phyloP scores from a whole-genome alignment of 371 early-diverging fungal species.

The Blakeslea trispora region DNA sequence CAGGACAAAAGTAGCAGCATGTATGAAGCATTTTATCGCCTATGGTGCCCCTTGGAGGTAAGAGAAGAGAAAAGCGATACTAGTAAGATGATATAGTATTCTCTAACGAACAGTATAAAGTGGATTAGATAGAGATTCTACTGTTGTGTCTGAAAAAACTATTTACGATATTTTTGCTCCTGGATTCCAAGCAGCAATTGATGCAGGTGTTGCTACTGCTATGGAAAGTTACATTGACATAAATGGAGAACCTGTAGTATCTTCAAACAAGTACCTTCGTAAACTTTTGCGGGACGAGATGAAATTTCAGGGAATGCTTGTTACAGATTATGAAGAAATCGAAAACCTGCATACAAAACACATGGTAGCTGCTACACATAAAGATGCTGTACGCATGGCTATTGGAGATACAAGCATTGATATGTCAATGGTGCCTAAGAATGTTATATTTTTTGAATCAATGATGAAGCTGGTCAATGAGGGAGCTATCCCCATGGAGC shows the following conservation, averaged over 20 bases:
- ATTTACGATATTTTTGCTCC: conserved; percentile 67
- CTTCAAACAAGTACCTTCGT: conserved; percentile 57
- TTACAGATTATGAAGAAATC: conserved; percentile 70
- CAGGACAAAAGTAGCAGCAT: conserved; percentile 54
- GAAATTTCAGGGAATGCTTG: conserved; percentile 63
- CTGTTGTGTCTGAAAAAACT: conserved; percentile 59
- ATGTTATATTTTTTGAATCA: conserved; percentile 47
- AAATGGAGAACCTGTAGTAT: conserved; percentile 65
- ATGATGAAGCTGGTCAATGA: conserved; percentile 40
- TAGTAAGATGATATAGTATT: no score
- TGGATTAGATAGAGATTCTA: conserved; percentile 64
- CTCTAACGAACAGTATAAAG: conserved; percentile 21
- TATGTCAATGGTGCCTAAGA: conserved; percentile 68
- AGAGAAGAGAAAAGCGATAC: no score
- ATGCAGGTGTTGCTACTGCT: conserved; percentile 67
- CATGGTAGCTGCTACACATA: conserved; percentile 43
- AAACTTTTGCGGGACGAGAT: conserved; percentile 59
- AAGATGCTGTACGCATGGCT: conserved; percentile 50
- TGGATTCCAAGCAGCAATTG: conserved; percentile 62
- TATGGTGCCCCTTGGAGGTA: conserved; percentile 42
- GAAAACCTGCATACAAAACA: conserved; percentile 58
- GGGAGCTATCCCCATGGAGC: conserved; percentile 29
- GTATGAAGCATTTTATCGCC: conserved; percentile 55
- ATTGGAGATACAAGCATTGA: conserved; percentile 60
- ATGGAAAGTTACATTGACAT: conserved; percentile 72